Evolutionary conservation across 345 rosid species (phyloP).

Genomic region (Syzygium grande): DNA sequence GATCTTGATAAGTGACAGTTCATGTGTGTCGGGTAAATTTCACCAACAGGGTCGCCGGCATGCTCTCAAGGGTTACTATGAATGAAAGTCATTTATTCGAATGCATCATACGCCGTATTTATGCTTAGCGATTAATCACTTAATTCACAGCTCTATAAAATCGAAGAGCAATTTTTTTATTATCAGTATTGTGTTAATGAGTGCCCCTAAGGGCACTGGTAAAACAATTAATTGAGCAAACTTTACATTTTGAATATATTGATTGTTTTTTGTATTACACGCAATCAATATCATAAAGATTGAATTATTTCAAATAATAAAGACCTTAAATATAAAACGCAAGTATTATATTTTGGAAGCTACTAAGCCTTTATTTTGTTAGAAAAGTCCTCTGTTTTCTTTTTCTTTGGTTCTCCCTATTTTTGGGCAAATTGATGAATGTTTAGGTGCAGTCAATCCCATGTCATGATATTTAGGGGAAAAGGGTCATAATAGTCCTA

Average conservation of each 20-base stretch:
- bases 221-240: background rate
- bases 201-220: background rate
- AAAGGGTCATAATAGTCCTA: too few species aligned
- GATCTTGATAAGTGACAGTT: too few species aligned
- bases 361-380: too few species aligned
- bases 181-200: background rate
- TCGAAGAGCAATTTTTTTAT: too few species aligned
- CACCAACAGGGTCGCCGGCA: background rate
- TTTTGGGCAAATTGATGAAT: background rate
- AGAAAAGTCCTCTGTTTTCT: background rate
- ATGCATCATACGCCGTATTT: background rate
- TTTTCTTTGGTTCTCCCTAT: too few species aligned
- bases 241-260: too few species aligned
- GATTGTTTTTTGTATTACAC: too few species aligned
- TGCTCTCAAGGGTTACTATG: background rate
- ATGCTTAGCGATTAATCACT: background rate
- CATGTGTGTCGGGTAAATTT: background rate
- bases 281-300: background rate
- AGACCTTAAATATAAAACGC: too few species aligned
- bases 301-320: background rate
- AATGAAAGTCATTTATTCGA: background rate
- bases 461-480: background rate
- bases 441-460: background rate
- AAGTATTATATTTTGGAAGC: too few species aligned
- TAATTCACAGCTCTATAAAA: background rate